Percentiles rank a stretch among this genome's conserved stretches.
Evolutionary conservation across 2,329 filamentous ascomycete species (phyloP).

Genomic region (Botrytis byssoidea): DNA sequence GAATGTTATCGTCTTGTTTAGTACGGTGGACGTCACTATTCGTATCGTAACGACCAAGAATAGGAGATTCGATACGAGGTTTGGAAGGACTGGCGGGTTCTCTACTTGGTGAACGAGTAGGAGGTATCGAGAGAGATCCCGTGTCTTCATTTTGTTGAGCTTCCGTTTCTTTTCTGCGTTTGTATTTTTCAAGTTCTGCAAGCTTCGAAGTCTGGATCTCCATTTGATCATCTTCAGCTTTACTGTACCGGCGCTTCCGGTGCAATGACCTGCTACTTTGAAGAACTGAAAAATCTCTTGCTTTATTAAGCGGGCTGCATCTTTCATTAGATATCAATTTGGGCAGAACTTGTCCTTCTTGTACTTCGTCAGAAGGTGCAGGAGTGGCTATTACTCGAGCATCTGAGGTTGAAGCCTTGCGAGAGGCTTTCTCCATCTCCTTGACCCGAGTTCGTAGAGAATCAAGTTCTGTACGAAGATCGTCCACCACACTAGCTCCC

Average conservation of each 20-base stretch:
- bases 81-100: not conserved
- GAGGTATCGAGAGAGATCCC: not conserved
- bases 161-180: not conserved
- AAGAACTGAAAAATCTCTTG: not conserved
- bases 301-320: not conserved
- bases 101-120: not conserved
- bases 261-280: not conserved
- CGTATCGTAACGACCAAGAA: slow-evolving; percentile 16
- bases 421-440: slow-evolving; percentile 24
- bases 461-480: too few species aligned
- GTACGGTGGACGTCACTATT: slow-evolving; percentile 6
- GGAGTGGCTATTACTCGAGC: not conserved
- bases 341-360: not conserved
- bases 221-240: not conserved
- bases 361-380: not conserved
- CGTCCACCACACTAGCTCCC: slow-evolving; percentile 19
- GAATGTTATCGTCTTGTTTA: not conserved
- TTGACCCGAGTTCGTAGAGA: too few species aligned
- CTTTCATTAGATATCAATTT: not conserved
- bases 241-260: not conserved
- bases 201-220: not conserved
- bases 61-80: slow-evolving; percentile 13
- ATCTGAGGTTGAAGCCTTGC: not conserved
- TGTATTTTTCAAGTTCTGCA: not conserved
- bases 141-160: not conserved